Conservation (phyloP, 345 rosid species). For the Salix exigua region DNA sequence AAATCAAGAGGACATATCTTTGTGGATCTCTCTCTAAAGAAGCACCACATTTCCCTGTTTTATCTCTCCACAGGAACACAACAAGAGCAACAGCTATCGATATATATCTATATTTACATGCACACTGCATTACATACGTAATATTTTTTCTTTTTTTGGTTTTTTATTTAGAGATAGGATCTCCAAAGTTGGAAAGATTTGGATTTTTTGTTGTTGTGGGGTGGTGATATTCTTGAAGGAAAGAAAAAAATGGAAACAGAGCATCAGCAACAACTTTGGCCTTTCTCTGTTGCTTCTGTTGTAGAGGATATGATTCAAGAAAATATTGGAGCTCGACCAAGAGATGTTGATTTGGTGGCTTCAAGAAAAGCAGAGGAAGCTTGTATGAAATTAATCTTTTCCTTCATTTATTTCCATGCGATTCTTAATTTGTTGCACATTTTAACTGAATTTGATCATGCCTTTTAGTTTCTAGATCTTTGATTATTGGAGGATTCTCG, state of each 20-base stretch:
- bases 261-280: slow-evolving; percentile 22
- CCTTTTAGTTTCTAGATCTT: background rate
- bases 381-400: slow-evolving; percentile 38
- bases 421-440: background rate
- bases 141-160: slow-evolving; percentile 8
- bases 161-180: slow-evolving; percentile 2
- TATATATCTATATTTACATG: background rate
- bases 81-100: background rate
- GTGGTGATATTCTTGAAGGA: background rate
- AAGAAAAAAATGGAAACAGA: slow-evolving; percentile 47
- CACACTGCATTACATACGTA: background rate
- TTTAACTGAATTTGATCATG: slow-evolving; percentile 1
- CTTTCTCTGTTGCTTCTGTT: slow-evolving; percentile 57
- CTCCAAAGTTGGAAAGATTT: background rate
- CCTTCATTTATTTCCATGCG: background rate
- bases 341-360: slow-evolving; percentile 41
- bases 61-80: background rate
- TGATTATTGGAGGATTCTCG: background rate
- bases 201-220: background rate
- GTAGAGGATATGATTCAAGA: slow-evolving; percentile 79
- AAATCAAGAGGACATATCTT: background rate
- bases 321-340: slow-evolving; percentile 34
- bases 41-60: background rate
- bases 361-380: slow-evolving; percentile 65
- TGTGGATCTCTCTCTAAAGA: background rate